Evolutionary conservation across 2,329 filamentous ascomycete genomes (phyloP), one percentile per base, ranked within the genome.

Genomic region (Madurella mycetomatis): DNA sequence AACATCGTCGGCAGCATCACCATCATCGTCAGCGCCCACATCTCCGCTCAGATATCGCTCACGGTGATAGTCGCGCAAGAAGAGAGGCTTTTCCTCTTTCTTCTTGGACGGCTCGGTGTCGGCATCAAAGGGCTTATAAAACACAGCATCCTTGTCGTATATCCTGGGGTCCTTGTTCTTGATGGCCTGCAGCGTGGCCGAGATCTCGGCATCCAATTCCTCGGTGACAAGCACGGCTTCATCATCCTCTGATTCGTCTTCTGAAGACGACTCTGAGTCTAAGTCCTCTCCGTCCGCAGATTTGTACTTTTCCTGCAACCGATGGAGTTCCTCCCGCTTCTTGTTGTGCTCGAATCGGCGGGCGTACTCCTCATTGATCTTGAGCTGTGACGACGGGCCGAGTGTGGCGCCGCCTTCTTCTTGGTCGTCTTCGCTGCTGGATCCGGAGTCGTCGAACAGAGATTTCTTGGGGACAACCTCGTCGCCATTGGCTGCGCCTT

Each of bases 261-360:
- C 78, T 2, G 83, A 86, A 1, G 86, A 61, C n/a, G 82, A 81
- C 13, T 83, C 81, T 39, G 68, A 67, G 31, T 80, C 76, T n/a
- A 74, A 73, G 42, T 77, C 78, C 51, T 73, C 74, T 9, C 69
- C 65, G 62, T 78, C 70, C 62, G 75, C 75, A 43, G 69, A 67
- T 54, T 74, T 71, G 70, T 87, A 90, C 72, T 96, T 97, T 65
- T 96, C 88, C 72, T 97, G 91, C 67, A 97, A 88, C 66, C 82
- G 80, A 15, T 91, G 86, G 60, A 84, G 76, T 69, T 99, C 94
- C 68, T 95, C 92, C 54, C 92, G 83, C 75, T 96, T 96, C 76
- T 97, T 96, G 75, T 99, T 99, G 74, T 97, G 82, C 71, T 99
- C 94, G 65, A 96, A 97, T 41, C 90, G 81, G 62, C 82, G 84